Percentiles rank a stretch among this genome's conserved stretches.
Evolutionary conservation across 179 eudicot genomes (phyloP).

Genomic region (Spinacia oleracea): DNA sequence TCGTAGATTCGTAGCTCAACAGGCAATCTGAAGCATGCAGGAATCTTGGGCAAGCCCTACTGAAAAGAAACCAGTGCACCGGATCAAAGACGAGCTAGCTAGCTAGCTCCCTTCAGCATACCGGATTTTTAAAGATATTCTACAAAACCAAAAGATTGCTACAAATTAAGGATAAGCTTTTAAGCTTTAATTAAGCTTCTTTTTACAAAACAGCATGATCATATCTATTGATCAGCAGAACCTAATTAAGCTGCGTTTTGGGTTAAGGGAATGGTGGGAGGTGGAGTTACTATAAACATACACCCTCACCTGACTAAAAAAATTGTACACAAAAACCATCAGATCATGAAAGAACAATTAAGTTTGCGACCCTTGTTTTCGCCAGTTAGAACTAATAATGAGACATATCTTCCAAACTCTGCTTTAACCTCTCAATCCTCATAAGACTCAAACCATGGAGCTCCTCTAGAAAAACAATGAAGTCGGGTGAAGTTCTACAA

Average conservation of each 20-base stretch:
- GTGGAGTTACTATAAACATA: neutral
- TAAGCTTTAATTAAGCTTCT: neutral
- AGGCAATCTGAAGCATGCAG: no score
- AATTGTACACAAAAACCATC: neutral
- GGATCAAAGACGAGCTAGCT: no score
- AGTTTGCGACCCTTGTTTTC: neutral
- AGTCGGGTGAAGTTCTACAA: conserved; percentile 26
- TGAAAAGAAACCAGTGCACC: no score
- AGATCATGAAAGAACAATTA: neutral
- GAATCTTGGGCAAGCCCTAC: no score
- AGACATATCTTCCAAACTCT: conserved; percentile 8
- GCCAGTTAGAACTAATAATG: neutral
- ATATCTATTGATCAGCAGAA: neutral
- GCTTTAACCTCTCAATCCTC: conserved; percentile 29
- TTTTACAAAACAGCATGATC: neutral
- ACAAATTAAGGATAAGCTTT: no score
- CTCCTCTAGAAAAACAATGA: conserved; percentile 35
- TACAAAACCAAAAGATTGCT: no score
- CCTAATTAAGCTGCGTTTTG: neutral
- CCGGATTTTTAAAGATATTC: no score
- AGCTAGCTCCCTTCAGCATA: no score
- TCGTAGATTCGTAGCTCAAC: no score
- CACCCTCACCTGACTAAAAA: neutral
- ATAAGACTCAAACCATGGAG: conserved; percentile 31
- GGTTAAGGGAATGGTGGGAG: no score